Evolutionary conservation across 306 rosid genomes (phyloP), one percentile per base, ranked within the genome.

Genomic region (Dryas alaskensis): DNA sequence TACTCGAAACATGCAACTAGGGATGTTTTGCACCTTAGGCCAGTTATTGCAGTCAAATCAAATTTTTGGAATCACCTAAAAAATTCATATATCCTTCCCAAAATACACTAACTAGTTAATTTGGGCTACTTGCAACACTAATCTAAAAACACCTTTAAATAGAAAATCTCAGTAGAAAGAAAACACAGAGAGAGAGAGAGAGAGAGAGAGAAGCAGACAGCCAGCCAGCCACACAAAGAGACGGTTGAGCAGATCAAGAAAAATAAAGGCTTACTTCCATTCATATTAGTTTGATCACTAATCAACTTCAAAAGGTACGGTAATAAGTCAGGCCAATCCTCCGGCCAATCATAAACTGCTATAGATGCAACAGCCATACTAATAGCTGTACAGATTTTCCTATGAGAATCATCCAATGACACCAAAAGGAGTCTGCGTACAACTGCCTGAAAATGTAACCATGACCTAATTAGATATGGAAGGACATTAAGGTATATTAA

Each of bases 331-430:
- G 98, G 89, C 98, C 98, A 94, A 68, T 74, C 81, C 79, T 91
- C 97, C 13, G 98, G 98, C 97, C 97, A 94, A 79, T 94, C 98
- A 84, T 91, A 79, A 67, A 73, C 80, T 25, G 98, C 96, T 72
- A 94, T 86, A 58, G 98, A 85, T 59, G 98, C 96, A 81, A 94
- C 89, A 74, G 92, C 97, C 98, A 94, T 88, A 79, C 98, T 89
- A 73, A 91, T 73, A 75, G 98, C 97, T 5, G 96, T 94, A 84
- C 98, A 89, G 50, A 94, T 88, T 87, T 93, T 94, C 80, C 87
- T 83, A 75, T 89, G 92, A 75, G 96, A 79, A 65, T 91, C 98
- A 83, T 91, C 97, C 84, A 94, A 85, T 69, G 97, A 77, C 70
- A 85, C 71, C 50, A 94, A 60, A 70, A 94, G 94, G 75, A 89